These are phyloP conservation scores for Paulownia fortunei DNA, from an alignment of 257 asterid species.

Conservation along the genomic window DNA sequence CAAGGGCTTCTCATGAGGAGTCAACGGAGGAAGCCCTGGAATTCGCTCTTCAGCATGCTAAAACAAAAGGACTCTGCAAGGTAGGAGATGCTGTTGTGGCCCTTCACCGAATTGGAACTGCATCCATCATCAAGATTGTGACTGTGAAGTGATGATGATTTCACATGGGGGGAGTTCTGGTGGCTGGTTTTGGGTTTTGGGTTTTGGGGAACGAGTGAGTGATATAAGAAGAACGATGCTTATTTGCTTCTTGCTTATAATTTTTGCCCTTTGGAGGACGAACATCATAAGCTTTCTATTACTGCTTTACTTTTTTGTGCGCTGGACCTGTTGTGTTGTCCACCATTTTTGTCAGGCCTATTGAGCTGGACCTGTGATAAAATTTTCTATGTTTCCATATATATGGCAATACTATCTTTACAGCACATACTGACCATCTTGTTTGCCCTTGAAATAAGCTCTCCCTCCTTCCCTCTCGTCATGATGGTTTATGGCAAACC, in stretches of 20 bases:
- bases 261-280: constrained; percentile 31
- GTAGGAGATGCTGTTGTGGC: constrained; percentile 81
- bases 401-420: constrained; percentile 4
- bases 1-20: constrained; percentile 86
- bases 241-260: constrained; percentile 16
- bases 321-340: constrained; percentile 26
- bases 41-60: constrained; percentile 81
- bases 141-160: constrained; percentile 59
- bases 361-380: constrained; percentile 38
- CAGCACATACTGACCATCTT: neutral
- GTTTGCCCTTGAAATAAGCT: constrained; percentile 21
- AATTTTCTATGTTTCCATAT: constrained; percentile 1
- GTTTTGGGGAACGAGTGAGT: neutral
- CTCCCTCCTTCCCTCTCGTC: neutral
- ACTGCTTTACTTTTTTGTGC: constrained; percentile 31
- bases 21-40: constrained; percentile 89
- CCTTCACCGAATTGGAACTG: constrained; percentile 84
- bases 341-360: constrained; percentile 40
- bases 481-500: neutral
- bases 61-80: constrained; percentile 74
- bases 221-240: constrained; percentile 26
- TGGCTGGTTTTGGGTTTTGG: neutral
- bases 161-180: neutral
- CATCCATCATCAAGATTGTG: constrained; percentile 88
- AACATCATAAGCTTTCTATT: constrained; percentile 2